Conservation (phyloP, 2,329 filamentous ascomycete species). For the Aspergillus hiratsukae region DNA sequence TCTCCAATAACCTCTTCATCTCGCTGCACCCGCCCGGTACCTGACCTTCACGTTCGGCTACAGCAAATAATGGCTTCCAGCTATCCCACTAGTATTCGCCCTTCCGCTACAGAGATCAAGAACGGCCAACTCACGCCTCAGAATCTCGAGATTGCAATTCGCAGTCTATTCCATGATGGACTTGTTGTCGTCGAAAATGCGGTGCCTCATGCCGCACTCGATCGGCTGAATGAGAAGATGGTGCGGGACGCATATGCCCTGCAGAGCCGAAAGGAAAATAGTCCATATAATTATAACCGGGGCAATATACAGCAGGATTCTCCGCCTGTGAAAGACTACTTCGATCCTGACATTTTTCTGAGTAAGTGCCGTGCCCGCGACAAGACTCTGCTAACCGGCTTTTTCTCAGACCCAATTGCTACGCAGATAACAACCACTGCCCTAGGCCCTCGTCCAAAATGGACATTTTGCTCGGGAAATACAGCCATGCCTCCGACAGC, state of each 20-base stretch:
- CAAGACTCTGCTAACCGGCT: not conserved
- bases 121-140: slow-evolving; percentile 38
- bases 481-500: slow-evolving; percentile 46
- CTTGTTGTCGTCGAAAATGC: slow-evolving; percentile 54
- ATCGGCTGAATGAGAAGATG: slow-evolving; percentile 57
- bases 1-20: not conserved
- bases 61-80: not conserved
- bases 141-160: slow-evolving; percentile 54
- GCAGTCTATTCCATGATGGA: slow-evolving; percentile 50
- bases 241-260: slow-evolving; percentile 52
- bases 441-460: slow-evolving; percentile 52
- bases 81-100: slow-evolving; percentile 30
- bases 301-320: slow-evolving; percentile 59
- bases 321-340: slow-evolving; percentile 46
- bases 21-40: not conserved
- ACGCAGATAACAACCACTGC: slow-evolving; percentile 39
- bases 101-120: slow-evolving; percentile 41
- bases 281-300: slow-evolving; percentile 59
- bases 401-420: slow-evolving; percentile 47
- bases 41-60: not conserved
- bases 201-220: slow-evolving; percentile 49
- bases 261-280: slow-evolving; percentile 49
- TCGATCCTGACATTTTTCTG: slow-evolving; percentile 49
- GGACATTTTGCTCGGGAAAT: slow-evolving; percentile 56
- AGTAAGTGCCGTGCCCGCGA: slow-evolving; percentile 37